Conservation (phyloP, 2,329 filamentous ascomycete genomes). For the Didymella lethalis region DNA sequence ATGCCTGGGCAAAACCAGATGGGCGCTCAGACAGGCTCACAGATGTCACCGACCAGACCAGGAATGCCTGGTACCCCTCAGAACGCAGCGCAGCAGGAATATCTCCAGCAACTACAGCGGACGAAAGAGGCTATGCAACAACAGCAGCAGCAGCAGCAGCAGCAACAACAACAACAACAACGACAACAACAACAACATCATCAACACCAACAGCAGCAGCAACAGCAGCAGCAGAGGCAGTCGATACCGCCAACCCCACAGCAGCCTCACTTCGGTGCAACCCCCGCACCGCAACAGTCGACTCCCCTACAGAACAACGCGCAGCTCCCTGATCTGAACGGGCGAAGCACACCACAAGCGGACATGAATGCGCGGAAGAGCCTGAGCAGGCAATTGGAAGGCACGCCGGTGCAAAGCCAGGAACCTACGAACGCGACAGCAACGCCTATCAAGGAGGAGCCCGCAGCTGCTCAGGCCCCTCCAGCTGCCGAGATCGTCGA, state of each 20-base stretch:
- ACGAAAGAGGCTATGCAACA: conserved; percentile 51
- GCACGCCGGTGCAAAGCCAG: conserved; percentile 45
- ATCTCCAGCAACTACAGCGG: conserved; percentile 55
- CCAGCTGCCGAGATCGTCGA: conserved; percentile 29
- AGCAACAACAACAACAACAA: too few relatives aligned
- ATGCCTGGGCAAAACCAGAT: conserved; percentile 40
- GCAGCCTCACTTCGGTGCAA: conserved; percentile 42
- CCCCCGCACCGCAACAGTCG: conserved; percentile 43
- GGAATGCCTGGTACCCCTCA: conserved; percentile 39
- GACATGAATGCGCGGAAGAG: conserved; percentile 49
- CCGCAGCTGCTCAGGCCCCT: conserved; percentile 29
- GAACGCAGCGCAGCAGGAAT: conserved; percentile 59
- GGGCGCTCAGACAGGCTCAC: conserved; percentile 31
- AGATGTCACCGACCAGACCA: conserved; percentile 48
- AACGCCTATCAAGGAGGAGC: conserved; percentile 43
- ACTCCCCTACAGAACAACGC: conserved; percentile 58
- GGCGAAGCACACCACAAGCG: conserved; percentile 56
- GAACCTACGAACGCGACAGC: conserved; percentile 37
- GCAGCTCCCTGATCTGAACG: conserved; percentile 56
- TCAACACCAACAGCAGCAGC: conserved; percentile 45
- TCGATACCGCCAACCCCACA: conserved; percentile 51
- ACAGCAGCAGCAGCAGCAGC: conserved; percentile 37
- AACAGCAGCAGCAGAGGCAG: conserved; percentile 39
- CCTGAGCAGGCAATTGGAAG: conserved; percentile 47
- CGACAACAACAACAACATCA: too few relatives aligned